Percentiles rank a stretch among this genome's conserved stretches.
Evolutionary conservation across 2,329 filamentous ascomycete genomes (phyloP).

Genomic region (Sodiomyces alkalinus): DNA sequence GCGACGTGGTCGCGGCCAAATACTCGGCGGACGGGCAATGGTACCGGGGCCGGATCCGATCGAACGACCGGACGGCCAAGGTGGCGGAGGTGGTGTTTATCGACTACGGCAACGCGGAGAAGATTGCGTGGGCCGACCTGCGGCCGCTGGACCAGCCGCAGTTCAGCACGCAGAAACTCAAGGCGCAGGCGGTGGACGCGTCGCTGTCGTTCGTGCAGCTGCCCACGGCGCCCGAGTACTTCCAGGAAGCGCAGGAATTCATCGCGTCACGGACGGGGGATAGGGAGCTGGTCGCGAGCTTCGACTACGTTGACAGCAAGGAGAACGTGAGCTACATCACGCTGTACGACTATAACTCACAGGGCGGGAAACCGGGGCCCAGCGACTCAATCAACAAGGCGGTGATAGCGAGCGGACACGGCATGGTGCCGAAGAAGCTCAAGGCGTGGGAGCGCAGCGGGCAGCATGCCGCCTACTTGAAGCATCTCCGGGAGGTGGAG

Average conservation of each 20-base stretch:
- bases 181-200: constrained; percentile 75
- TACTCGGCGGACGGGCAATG: constrained; percentile 83
- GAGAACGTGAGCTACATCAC: constrained; percentile 79
- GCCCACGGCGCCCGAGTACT: constrained; percentile 68
- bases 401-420: constrained; percentile 66
- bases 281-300: constrained; percentile 72
- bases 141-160: constrained; percentile 66
- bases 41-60: constrained; percentile 84
- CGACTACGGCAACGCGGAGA: constrained; percentile 92
- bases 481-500: constrained; percentile 58
- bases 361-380: constrained; percentile 35
- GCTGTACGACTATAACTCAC: constrained; percentile 61
- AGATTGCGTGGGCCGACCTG: constrained; percentile 68
- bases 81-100: constrained; percentile 85
- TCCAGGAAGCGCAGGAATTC: constrained; percentile 62
- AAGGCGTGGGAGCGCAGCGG: constrained; percentile 73
- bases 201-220: constrained; percentile 81
- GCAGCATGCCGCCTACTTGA: constrained; percentile 55
- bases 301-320: constrained; percentile 66
- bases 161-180: constrained; percentile 70
- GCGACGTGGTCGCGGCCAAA: constrained; percentile 79
- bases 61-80: constrained; percentile 84
- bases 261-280: constrained; percentile 61
- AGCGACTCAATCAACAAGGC: constrained; percentile 83
- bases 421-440: constrained; percentile 83